These are phyloP conservation scores for Candida frijolesensis DNA, from an alignment of 1,139 yeast species.

Conservation along the genomic window DNA sequence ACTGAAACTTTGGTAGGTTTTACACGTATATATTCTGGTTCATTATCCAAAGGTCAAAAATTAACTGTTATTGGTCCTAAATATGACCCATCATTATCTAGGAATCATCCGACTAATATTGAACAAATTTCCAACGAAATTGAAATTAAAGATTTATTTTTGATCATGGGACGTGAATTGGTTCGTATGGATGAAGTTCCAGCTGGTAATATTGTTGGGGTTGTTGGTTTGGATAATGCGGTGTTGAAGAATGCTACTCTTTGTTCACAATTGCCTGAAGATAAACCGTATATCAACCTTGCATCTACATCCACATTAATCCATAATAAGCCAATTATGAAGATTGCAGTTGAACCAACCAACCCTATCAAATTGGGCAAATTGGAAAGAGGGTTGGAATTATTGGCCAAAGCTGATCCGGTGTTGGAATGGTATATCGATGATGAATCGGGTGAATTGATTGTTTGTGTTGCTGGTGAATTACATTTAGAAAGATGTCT, in stretches of 20 bases:
- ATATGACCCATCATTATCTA: slow-evolving; percentile 71
- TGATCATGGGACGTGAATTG: slow-evolving; percentile 92
- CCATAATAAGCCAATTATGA: slow-evolving; percentile 81
- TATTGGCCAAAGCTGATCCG: slow-evolving; percentile 88
- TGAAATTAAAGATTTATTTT: slow-evolving; percentile 65
- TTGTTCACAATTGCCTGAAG: slow-evolving; percentile 45
- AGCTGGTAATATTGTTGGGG: slow-evolving; percentile 94
- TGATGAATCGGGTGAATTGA: slow-evolving; percentile 85
- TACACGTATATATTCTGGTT: slow-evolving; percentile 87
- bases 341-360: slow-evolving; percentile 92
- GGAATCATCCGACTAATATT: slow-evolving; percentile 38
- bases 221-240: slow-evolving; percentile 84
- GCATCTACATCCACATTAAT: slow-evolving; percentile 57
- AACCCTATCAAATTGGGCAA: slow-evolving; percentile 79
- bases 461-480: slow-evolving; percentile 94
- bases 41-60: slow-evolving; percentile 71
- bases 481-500: slow-evolving; percentile 88
- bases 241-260: slow-evolving; percentile 88
- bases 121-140: slow-evolving; percentile 49
- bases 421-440: slow-evolving; percentile 85
- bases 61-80: slow-evolving; percentile 83
- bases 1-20: slow-evolving; percentile 80
- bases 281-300: slow-evolving; percentile 69
- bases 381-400: slow-evolving; percentile 75
- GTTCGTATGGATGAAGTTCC: slow-evolving; percentile 79